Conservation (phyloP, 148 eudicot species). For the Rhododendron vialii region DNA sequence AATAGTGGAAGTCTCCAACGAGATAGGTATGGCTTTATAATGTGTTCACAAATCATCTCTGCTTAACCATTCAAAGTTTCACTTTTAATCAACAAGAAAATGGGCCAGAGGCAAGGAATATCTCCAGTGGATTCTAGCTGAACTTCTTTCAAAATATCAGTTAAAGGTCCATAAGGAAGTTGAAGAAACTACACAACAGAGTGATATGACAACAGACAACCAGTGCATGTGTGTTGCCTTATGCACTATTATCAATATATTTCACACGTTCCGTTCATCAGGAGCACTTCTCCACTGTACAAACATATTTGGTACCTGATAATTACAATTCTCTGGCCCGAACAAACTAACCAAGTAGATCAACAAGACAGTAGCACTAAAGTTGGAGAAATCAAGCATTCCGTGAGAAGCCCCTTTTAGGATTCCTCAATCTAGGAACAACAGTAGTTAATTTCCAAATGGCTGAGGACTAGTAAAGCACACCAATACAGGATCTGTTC, state of each 20-base stretch:
- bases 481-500: neutral
- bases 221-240: neutral
- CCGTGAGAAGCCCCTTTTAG: too few species aligned
- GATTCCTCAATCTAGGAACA: neutral
- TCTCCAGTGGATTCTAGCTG: neutral
- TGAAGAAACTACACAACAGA: neutral
- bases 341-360: neutral
- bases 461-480: neutral
- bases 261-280: neutral
- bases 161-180: neutral
- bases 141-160: neutral
- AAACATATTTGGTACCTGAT: neutral
- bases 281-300: neutral
- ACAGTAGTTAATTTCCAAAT: neutral
- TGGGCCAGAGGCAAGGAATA: constrained; percentile 5
- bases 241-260: neutral
- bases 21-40: neutral
- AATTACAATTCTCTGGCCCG: neutral
- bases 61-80: neutral
- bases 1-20: neutral
- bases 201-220: neutral
- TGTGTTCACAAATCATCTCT: neutral
- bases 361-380: neutral
- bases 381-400: neutral
- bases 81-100: neutral